Base-by-base conservation (phyloP, 495 filamentous ascomycete genomes). In the Evernia prunastri region DNA sequence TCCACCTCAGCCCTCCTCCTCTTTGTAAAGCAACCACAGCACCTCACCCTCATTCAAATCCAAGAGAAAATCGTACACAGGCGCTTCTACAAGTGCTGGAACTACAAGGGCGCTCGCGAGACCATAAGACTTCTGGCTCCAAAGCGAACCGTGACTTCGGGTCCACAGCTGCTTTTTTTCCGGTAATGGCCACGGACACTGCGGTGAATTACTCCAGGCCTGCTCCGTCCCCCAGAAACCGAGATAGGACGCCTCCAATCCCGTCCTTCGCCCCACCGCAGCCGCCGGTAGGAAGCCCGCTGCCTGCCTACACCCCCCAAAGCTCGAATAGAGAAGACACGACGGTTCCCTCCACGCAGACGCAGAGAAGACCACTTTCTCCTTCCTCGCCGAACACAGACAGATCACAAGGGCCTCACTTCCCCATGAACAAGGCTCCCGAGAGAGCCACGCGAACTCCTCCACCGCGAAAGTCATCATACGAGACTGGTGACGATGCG, bases 401-500 rank as follows among this genome's bases (percentile, higher is more conserved):
- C 23, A 59, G 39, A 39, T 65, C 62, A 29, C 57, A 58, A 53
- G 57, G 58, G 31, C 45, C 62, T 13, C 40, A 43, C 11, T 54
- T 58, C 9, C 54, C 66, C 13, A 60, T 59, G 56, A 39, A 58
- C 25, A 51, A 64, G 5, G 40, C 35, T 23, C 39, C 40, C 20
- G 51, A 65, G 29, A 51, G 37, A 36, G 49, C 56, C 36, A 13
- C 35, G n/a, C 60, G 40, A 33, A 51, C 33, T 39, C 39, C 33
- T 43, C 58, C 49, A 23, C n/a, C 51, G 40, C 61, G 66, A 18
- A 64, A 65, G 51, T 63, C 66, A 12, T 68, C 66, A 17, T 68
- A 64, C 49, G 66, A 68, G 23, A 12, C 45, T 11, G 66, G 66
- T 1, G 66, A 68, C 42, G 66, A 68, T 56, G 63, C 59, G 35